Evolutionary conservation across 1,139 yeast genomes (phyloP).

Genomic region (Scheffersomyces cryptocercus): DNA sequence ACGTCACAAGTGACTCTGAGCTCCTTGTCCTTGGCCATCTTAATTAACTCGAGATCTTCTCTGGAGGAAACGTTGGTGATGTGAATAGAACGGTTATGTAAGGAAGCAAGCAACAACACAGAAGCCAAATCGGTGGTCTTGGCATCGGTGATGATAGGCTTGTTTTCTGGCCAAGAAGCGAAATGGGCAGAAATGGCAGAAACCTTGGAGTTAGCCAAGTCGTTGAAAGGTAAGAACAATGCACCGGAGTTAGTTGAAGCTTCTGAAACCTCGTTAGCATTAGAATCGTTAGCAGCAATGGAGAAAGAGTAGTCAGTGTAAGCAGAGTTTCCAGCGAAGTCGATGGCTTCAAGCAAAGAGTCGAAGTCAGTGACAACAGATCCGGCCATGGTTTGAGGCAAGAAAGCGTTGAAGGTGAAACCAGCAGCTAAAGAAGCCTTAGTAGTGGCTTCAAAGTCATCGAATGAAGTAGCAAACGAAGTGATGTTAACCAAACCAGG

Average conservation of each 20-base stretch:
- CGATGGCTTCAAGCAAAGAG: constrained; percentile 64
- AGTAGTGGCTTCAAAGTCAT: constrained; percentile 65
- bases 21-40: constrained; percentile 82
- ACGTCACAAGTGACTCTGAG: constrained; percentile 90
- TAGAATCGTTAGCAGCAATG: constrained; percentile 77
- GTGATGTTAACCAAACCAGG: constrained; percentile 89
- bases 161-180: constrained; percentile 78
- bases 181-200: constrained; percentile 78
- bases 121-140: constrained; percentile 90
- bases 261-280: constrained; percentile 61
- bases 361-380: constrained; percentile 64
- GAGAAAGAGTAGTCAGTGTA: constrained; percentile 82
- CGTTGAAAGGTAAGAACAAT: constrained; percentile 78
- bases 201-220: constrained; percentile 67
- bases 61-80: constrained; percentile 81
- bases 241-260: constrained; percentile 74
- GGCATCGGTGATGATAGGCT: constrained; percentile 92
- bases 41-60: constrained; percentile 82
- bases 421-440: constrained; percentile 81
- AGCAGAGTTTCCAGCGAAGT: constrained; percentile 57
- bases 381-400: constrained; percentile 72
- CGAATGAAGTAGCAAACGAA: constrained; percentile 72
- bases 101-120: constrained; percentile 82
- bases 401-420: constrained; percentile 80
- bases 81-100: constrained; percentile 84